These are phyloP conservation scores for Smithsoniella earleae DNA, from an alignment of 163 green algal species.

Conservation along the genomic window DNA sequence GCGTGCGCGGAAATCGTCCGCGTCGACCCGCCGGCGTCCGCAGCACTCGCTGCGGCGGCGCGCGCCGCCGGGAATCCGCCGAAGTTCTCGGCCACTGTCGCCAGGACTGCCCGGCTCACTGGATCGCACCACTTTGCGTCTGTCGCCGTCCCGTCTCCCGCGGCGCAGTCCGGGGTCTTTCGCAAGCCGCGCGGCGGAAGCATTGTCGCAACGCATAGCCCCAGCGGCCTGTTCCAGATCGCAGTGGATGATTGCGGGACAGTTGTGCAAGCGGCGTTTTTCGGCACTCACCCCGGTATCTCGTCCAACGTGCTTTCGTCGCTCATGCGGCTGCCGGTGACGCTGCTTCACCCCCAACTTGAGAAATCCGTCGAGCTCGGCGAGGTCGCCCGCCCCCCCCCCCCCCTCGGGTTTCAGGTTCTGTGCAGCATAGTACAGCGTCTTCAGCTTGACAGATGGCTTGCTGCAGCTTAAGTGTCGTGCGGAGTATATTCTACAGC, in stretches of 20 bases:
- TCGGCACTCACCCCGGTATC: background rate
- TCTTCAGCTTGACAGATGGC: background rate
- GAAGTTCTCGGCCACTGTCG: background rate
- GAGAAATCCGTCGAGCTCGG: background rate
- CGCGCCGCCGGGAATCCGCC: background rate
- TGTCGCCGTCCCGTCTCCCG: background rate
- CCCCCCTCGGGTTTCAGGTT: no score
- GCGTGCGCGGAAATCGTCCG: background rate
- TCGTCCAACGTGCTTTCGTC: background rate
- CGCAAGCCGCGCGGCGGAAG: background rate
- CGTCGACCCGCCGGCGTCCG: background rate
- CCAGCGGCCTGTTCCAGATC: constrained; percentile 6
- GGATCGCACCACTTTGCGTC: background rate
- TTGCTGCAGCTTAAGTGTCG: background rate
- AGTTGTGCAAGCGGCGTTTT: background rate
- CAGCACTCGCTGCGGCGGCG: background rate
- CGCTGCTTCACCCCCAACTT: background rate
- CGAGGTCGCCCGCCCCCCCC: background rate
- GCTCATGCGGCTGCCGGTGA: constrained; percentile 16
- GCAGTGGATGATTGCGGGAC: constrained; percentile 8
- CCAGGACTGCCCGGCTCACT: background rate
- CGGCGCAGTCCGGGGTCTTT: background rate
- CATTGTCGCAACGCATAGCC: background rate
- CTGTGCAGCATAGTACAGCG: no score
- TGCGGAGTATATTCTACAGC: background rate